Evolutionary conservation across 2,329 filamentous ascomycete genomes (phyloP), one percentile per base, ranked within the genome.

Genomic region (Fusarium sp.): DNA sequence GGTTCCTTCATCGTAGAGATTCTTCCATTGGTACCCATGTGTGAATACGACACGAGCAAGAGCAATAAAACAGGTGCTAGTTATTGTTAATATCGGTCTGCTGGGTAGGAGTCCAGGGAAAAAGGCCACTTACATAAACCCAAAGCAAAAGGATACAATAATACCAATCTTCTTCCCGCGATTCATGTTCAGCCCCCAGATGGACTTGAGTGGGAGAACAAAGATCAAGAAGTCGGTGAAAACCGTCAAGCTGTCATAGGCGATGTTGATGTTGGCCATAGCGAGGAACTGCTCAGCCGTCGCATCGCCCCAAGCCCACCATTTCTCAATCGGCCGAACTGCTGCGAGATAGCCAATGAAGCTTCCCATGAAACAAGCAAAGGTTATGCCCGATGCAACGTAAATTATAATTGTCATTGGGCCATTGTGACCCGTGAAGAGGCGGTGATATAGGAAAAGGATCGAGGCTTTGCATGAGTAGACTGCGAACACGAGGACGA

Each of bases 281-380:
- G 62, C 62, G 7, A 63, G 39, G 33, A 64, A 64, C 33, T 64
- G 62, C 21, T 63, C 62, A 0, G 59, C 39, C 5, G 62, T 64
- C 0, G 62, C 62, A 63, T 64, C 59, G 10, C 62, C 62, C 62
- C 62, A 64, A 5, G 59, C 59, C 62, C 62, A 64, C 62, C 62
- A 64, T n/a, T 63, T 64, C 19, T 46, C 33, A 12, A 64, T 63
- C 2, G 62, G 62, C 2, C 10, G 62, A 7, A 64, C 62, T 2
- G 46, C 62, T 6, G 45, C 62, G 1, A 64, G 46, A 12, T 64
- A 64, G 6, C 59, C 62, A 7, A 64, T 64, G 1, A 64, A 21
- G 10, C 62, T 64, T n/a, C 62, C 62, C n/a, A 64, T 25, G 46
- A 63, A 64, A n/a, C 62, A 63, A 7, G 8, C 12, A 15, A 56